Evolutionary conservation across 2,329 filamentous ascomycete genomes (phyloP), one percentile per base, ranked within the genome.

Genomic region (Hypoxylon sp.): DNA sequence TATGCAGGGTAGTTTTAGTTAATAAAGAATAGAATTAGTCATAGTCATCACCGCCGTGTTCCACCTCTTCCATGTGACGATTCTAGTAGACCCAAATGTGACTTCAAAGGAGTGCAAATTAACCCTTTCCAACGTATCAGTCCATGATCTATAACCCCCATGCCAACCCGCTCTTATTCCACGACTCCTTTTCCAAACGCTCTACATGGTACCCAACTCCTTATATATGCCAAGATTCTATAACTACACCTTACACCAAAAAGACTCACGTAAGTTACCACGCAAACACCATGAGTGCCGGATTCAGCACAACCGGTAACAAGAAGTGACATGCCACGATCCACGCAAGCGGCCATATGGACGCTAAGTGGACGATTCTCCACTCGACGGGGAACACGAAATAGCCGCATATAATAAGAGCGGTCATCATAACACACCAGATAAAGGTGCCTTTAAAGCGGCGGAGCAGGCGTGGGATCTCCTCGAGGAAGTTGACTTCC

Each of bases 271-370:
- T n/a, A 32, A 55, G 37, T 73, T 81, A 89, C 81, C 83, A 89
- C 46, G 84, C 87, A 73, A 89, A 88, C 74, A 84, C 81, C 87
- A 90, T 90, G 78, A 90, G 74, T 53, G 85, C 86, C 19, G 88
- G 88, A 71, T 90, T 90, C 65, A 90, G 77, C 61, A 82, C 81
- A 51, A 90, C 83, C 8, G 88, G 88, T 63, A 89, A 75, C 41
- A 86, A 75, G 73, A 89, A 86, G 74, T 90, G 87, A 37, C 80
- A 81, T 46, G 82, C 76, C 9, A 89, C 78, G 37, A 87, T 78
- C 39, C 80, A 82, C 21, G 76, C 77, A 23, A 90, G 75, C 21
- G 88, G 88, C 71, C 82, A 88, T 74, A 91, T 87, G 59, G 87
- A 85, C 12, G 86, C 83, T 70, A 90, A 86, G 57, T 81, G 74